Evolutionary conservation across 208 protist species (phyloP), one percentile per base, ranked within the genome.

Genomic region (Trypanosomatidae sp.): DNA sequence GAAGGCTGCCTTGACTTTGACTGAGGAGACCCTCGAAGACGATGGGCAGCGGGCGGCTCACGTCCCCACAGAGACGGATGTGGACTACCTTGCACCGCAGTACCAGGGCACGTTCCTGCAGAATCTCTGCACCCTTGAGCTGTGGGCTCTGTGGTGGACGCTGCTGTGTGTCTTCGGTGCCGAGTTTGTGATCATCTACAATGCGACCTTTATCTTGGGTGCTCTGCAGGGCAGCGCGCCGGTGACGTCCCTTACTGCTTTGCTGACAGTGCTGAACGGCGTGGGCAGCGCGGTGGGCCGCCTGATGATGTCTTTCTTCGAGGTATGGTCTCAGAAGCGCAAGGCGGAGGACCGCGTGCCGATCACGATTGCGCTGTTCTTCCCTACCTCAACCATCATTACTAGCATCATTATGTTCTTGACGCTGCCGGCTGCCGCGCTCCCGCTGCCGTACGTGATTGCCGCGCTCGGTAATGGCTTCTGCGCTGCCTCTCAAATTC

Each of bases 71-170:
- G 76, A 70, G 55, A 82, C 76, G 19, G 82, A 90, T 19, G 71
- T 88, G 19, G 87, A 91, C 73, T 91, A 86, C 79, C 70, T 89
- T 56, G 82, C 84, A 4, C 87, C 87, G 36, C 82, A 87, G 76
- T 91, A 89, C 71, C 84, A 87, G 66, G 79, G 72, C 53, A 69
- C 62, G 6, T 91, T 91, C 74, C 41, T 80, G 15, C 70, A 81
- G 33, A 89, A 76, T 69, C 36, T 81, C 15, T 62, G 66, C 52
- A 80, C 82, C 5, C 44, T 81, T 7, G 39, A 82, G 17, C 66
- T 91, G 17, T 91, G 84, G 84, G 71, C 66, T 15, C 58, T 88
- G 30, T 81, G 71, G 56, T 87, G 80, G 79, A 79, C 80, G 17
- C 28, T 86, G 17, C 88, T 92, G 53, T 72, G 62, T 50, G 74